phyloP scores from a whole-genome alignment of 1,284 basidiomycete species.

The Paramarasmius palmivorus region DNA sequence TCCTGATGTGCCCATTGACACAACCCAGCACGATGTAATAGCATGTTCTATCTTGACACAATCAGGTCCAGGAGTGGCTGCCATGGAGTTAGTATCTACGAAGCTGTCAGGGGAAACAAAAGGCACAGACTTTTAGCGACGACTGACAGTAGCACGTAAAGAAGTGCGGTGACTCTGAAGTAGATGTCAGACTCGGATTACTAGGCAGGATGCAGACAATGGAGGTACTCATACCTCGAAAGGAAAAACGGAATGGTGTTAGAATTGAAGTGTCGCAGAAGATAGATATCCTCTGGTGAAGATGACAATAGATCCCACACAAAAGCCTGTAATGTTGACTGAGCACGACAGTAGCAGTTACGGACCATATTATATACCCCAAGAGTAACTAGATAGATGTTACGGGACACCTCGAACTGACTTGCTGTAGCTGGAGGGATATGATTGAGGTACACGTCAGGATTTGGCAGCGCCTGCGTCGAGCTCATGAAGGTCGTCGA shows the following conservation, averaged over 20 bases:
- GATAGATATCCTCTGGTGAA: background rate
- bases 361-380: background rate
- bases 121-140: conserved; percentile 5
- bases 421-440: background rate
- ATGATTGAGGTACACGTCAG: too few relatives aligned
- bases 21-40: conserved; percentile 20
- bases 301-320: background rate
- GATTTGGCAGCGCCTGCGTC: too few relatives aligned
- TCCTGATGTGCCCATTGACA: conserved; percentile 22
- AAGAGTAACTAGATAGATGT: background rate
- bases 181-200: too few relatives aligned
- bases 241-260: conserved; percentile 23
- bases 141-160: conserved; percentile 13
- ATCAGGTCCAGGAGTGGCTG: conserved; percentile 24
- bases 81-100: background rate
- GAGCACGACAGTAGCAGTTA: background rate
- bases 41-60: conserved; percentile 19
- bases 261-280: background rate
- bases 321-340: background rate
- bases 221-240: conserved; percentile 22
- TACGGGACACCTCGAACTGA: background rate
- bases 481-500: too few relatives aligned
- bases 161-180: background rate
- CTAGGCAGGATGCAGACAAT: background rate
- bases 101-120: background rate